Conservation (phyloP, 2,329 filamentous ascomycete species). For the Ophiostoma ulmi region DNA sequence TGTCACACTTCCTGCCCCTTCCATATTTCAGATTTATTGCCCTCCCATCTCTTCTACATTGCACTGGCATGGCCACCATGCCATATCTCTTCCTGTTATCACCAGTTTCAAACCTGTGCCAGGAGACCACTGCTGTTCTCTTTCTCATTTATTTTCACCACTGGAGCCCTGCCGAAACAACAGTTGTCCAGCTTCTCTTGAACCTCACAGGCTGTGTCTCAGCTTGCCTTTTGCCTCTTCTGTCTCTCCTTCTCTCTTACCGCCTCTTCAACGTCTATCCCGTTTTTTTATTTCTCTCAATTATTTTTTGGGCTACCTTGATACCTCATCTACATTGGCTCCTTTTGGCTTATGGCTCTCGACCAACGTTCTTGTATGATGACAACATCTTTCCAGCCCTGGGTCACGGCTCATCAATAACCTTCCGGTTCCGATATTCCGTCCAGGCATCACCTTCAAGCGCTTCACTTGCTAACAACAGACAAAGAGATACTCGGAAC, state of each 20-base stretch:
- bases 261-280: background rate
- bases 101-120: background rate
- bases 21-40: background rate
- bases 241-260: background rate
- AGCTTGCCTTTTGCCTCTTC: constrained; percentile 18
- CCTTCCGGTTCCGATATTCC: background rate
- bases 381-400: background rate
- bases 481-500: background rate
- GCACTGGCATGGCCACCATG: background rate
- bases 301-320: background rate
- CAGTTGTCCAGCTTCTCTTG: constrained; percentile 14
- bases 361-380: background rate
- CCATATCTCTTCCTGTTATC: background rate
- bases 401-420: background rate
- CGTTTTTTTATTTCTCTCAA: background rate
- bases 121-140: background rate
- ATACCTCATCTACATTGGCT: background rate
- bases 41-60: background rate
- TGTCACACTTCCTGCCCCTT: background rate
- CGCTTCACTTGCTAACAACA: background rate
- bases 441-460: background rate
- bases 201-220: constrained; percentile 21
- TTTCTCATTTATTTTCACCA: background rate
- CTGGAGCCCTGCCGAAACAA: constrained; percentile 8
- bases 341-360: background rate